Evolutionary conservation across 768 basidiomycete genomes (phyloP).

Genomic region (Pleurotus cornucopiae): DNA sequence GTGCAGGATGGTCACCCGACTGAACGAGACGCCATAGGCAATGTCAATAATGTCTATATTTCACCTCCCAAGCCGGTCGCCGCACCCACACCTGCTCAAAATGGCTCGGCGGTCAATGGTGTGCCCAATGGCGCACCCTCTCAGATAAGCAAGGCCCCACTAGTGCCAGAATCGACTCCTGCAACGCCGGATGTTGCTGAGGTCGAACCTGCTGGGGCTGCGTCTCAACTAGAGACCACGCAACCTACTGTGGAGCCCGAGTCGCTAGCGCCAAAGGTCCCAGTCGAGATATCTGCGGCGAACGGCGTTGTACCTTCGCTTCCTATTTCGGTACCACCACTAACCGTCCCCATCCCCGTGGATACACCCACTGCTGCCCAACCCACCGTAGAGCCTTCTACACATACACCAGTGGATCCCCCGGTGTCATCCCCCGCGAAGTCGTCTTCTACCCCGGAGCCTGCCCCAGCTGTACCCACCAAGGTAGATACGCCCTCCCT

Average conservation of each 20-base stretch:
- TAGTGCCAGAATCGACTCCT: background rate
- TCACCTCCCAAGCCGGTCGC: conserved; percentile 43
- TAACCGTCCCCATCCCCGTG: background rate
- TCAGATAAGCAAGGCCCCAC: background rate
- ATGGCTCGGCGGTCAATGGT: background rate
- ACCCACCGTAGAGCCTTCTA: conserved; percentile 12
- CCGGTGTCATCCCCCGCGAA: conserved; percentile 2
- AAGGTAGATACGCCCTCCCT: conserved; percentile 5
- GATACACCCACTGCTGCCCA: conserved; percentile 2
- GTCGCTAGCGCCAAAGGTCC: conserved; percentile 26
- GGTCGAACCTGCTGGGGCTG: background rate
- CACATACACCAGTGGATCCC: conserved; percentile 15
- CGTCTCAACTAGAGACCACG: background rate
- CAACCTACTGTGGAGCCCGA: conserved; percentile 3
- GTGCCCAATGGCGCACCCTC: background rate
- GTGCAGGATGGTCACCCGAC: conserved; percentile 50
- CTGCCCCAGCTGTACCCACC: background rate
- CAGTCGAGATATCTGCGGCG: conserved; percentile 35
- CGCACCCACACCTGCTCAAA: background rate
- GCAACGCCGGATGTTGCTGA: background rate
- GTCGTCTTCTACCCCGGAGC: conserved; percentile 10
- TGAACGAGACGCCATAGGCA: conserved; percentile 59
- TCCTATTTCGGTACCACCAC: conserved; percentile 4
- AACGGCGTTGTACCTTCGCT: conserved; percentile 24
- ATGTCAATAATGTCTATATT: conserved; percentile 64